phyloP scores from a whole-genome alignment of 352 stramenopile species.

The Pythium brassicae region DNA sequence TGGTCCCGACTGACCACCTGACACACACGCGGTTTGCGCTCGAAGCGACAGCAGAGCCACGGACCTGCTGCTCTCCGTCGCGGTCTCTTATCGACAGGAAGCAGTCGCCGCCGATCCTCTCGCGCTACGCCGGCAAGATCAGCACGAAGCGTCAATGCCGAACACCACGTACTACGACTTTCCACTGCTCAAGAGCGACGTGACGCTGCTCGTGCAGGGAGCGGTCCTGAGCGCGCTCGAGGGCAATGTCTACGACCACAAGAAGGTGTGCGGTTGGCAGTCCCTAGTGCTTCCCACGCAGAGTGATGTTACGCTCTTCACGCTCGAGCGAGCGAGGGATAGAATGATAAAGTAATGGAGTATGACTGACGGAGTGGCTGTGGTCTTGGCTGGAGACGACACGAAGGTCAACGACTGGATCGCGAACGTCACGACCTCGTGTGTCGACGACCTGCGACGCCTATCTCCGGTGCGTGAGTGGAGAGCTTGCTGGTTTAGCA shows the following conservation, averaged over 20 bases:
- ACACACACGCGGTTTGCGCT: background rate
- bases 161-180: conserved; percentile 60
- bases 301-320: background rate
- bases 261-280: conserved; percentile 30
- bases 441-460: conserved; percentile 58
- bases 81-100: no score
- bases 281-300: background rate
- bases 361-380: no score
- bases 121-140: background rate
- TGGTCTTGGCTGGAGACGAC: background rate
- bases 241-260: conserved; percentile 74
- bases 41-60: background rate
- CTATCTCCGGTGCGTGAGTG: conserved; percentile 42
- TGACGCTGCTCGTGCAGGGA: conserved; percentile 70
- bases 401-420: conserved; percentile 65
- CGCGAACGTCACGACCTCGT: conserved; percentile 58
- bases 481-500: no score
- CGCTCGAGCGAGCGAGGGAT: no score
- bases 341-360: no score
- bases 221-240: conserved; percentile 68
- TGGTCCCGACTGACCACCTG: background rate
- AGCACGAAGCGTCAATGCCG: conserved; percentile 14
- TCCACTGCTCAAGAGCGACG: conserved; percentile 64
- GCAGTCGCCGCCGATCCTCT: no score
- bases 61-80: background rate